Evolutionary conservation across 1,284 basidiomycete genomes (phyloP), one percentile per base, ranked within the genome.

Genomic region (Laetiporus sulphureus): DNA sequence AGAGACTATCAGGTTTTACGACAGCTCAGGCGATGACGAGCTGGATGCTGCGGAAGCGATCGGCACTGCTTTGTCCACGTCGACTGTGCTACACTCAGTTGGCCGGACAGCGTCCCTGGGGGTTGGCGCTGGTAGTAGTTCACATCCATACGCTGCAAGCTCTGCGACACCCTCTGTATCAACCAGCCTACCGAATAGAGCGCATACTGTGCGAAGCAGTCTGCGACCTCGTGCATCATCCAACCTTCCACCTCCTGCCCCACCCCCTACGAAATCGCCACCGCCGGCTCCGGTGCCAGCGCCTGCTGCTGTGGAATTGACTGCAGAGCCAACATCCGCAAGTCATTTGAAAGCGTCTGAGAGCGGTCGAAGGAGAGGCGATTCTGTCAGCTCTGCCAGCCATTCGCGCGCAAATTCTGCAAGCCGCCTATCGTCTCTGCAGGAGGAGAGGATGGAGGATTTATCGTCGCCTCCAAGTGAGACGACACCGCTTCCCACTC

Each of bases 271-370:
- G 22, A 67, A 68, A 38, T 71, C 77, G 5, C 68, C 76, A n/a
- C 83, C 83, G 1, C 78, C 76, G 0, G 73, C 81, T 1, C 83
- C 82, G 19, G n/a, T n/a, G n/a, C n/a, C n/a, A n/a, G 59, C 65
- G 21, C 40, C 58, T 7, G 36, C 56, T 15, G 45, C 39, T 21
- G 48, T 51, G 12, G 66, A 71, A 38, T 45, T 47, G 20, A 36
- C 52, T 22, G 51, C 57, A 6, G 59, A 67, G 40, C 36, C 53
- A 11, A 43, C 55, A n/a, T 36, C 50, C 18, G 47, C 49, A 23
- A 45, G 52, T 27, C 42, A 49, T 12, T 45, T 54, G n/a, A 56
- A 52, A 25, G 51, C 66, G 38, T 68, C 71, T 32, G 58, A 65
- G 43, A 47, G 56, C 32, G 55, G 56, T 39, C 66, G 73, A 15